Percentiles rank a stretch among this genome's conserved stretches.
Conservation (phyloP, 2,329 filamentous ascomycete genomes). For the Fusarium newnesense region DNA sequence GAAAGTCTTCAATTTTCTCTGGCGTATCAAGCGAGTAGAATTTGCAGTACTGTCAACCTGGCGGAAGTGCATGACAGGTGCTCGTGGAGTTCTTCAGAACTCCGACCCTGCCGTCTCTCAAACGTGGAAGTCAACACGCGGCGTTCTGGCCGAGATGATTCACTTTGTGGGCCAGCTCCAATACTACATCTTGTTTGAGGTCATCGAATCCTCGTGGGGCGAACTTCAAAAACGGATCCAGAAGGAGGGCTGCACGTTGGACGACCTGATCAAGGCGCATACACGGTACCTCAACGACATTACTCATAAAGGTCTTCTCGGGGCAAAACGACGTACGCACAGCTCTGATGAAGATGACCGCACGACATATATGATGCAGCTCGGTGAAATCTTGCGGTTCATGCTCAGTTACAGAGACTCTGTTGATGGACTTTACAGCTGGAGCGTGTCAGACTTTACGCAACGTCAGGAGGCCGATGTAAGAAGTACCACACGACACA, state of each 20-base stretch:
- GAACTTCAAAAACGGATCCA: conserved; percentile 84
- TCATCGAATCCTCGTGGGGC: conserved; percentile 96
- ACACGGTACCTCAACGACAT: conserved; percentile 91
- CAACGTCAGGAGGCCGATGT: conserved; percentile 86
- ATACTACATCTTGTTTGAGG: conserved; percentile 98
- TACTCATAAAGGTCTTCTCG: conserved; percentile 93
- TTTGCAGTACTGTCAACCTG: conserved; percentile 92
- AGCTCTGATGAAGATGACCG: conserved; percentile 70
- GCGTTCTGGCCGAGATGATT: conserved; percentile 95
- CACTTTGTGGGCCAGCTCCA: conserved; percentile 97
- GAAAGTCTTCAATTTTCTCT: conserved; percentile 99
- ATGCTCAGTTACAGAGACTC: conserved; percentile 96
- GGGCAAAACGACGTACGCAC: conserved; percentile 66
- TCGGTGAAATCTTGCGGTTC: conserved; percentile 90
- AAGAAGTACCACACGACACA: conserved; percentile 69
- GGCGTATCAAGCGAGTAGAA: conserved; percentile 97
- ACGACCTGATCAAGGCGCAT: conserved; percentile 94
- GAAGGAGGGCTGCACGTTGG: conserved; percentile 88
- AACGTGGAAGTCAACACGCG: conserved; percentile 91
- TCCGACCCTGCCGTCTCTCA: conserved; percentile 74
- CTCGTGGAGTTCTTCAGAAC: conserved; percentile 86
- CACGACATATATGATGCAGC: conserved; percentile 85
- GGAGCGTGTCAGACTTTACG: conserved; percentile 94
- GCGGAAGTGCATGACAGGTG: conserved; percentile 95
- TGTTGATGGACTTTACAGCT: conserved; percentile 93